These are phyloP conservation scores for Cucurbitaria berberidis DNA, from an alignment of 2,329 filamentous ascomycete genomes.

Conservation along the genomic window DNA sequence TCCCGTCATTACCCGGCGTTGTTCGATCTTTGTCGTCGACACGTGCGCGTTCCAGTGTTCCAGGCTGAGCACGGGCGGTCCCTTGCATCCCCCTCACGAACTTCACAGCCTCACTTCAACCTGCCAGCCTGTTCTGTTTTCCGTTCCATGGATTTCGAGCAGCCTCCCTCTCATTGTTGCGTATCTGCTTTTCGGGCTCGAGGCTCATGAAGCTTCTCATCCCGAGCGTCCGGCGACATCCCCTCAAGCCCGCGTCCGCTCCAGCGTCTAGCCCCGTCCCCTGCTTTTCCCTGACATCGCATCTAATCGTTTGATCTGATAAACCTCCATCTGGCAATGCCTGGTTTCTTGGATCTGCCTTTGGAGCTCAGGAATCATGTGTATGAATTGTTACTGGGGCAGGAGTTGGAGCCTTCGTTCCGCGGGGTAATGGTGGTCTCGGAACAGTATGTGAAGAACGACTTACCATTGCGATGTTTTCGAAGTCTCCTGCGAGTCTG, in stretches of 20 bases:
- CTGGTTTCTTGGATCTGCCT: conserved; percentile 39
- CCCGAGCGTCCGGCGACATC: background rate
- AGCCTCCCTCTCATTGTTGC: background rate
- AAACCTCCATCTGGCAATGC: conserved; percentile 18
- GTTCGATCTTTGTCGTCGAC: background rate
- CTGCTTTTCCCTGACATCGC: conserved; percentile 10
- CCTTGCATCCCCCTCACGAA: conserved; percentile 1
- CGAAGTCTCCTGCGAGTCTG: conserved; percentile 33
- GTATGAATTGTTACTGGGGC: conserved; percentile 33
- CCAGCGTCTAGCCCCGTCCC: conserved; percentile 12
- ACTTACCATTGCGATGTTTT: conserved; percentile 36
- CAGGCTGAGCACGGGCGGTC: background rate
- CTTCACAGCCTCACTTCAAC: conserved; percentile 1
- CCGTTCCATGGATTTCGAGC: background rate
- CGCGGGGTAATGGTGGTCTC: conserved; percentile 41
- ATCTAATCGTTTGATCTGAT: conserved; percentile 15
- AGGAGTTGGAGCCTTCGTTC: conserved; percentile 27
- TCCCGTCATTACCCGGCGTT: conserved; percentile 8
- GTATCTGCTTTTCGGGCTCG: background rate
- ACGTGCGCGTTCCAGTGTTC: background rate
- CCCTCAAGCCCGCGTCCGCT: conserved; percentile 13
- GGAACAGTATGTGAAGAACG: conserved; percentile 34
- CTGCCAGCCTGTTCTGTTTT: background rate
- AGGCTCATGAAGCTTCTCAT: background rate
- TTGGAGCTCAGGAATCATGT: conserved; percentile 38